Base-by-base conservation (phyloP, 2,329 filamentous ascomycete genomes). In the Bipolaris zeicola region DNA sequence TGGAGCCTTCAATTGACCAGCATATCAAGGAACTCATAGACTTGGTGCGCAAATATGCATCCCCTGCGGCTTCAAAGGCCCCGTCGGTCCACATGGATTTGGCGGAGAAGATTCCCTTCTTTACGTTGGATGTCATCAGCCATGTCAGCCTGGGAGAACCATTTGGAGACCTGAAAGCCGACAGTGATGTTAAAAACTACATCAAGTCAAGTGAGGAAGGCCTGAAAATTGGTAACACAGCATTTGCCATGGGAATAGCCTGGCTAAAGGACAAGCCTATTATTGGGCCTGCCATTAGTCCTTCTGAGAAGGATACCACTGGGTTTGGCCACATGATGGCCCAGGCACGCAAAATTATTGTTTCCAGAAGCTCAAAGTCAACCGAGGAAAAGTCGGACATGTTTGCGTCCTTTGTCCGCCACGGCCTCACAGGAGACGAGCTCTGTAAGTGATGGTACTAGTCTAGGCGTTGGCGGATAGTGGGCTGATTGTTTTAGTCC, bases 101-200 rank as follows among this genome's bases (percentile, higher is more conserved):
- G 49, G 79, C 77, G 2, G 71, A 72, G 5, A 82, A 83, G 57
- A 76, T 79, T 3, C 81, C 83, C 39, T 74, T 78, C 71, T 81
- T 86, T 52, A 83, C 83, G 0, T 71, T 86, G 4, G 85, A 87
- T 55, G 79, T 85, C 37, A 84, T 87, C 60, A 82, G 79, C 33
- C 78, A 80, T 41, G 66, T 87, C 4, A 81, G 81, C 0, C 81
- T 85, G 42, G 84, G 83, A 10, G 64, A 77, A 11, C 65, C 82
- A 0, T 85, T 85, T 58, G 83, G 83, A 3, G 81, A 81, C 61
- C 74, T 86, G 13, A 72, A 74, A 20, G 73, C 78, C 6, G 81
- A 86, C 57, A 66, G 75, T 16, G 83, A 86, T 55, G 61, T 82
- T 0, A 79, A 80, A 16, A 64, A 64, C 42, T 76, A 83, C 61